Base-by-base conservation (phyloP, 2,329 filamentous ascomycete species). In the Lecanicillium sp. region DNA sequence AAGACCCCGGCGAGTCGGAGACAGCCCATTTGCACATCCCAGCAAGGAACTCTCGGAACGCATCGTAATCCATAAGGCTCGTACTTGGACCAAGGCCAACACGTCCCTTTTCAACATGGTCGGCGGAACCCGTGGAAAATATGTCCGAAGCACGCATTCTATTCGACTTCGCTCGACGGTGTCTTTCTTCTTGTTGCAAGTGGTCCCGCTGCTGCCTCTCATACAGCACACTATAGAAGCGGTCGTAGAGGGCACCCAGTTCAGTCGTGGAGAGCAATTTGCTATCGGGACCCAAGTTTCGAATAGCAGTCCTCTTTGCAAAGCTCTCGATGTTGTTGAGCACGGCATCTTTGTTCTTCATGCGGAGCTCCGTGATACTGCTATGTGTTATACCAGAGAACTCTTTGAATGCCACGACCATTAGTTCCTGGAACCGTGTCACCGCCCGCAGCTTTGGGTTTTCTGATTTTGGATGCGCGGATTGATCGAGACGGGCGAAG, bases 361-460 rank as follows among this genome's bases (percentile, higher is more conserved):
- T 72, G 17, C 92, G 81, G 55, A 94, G 74, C 48, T 97, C 92
- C 1, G 84, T 84, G 44, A 98, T 89, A 36, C 83, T 95, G 55
- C 80, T 83, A 56, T 98, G 90, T 0, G 92, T 98, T 49, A 98
- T 95, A 29, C 82, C 87, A 1, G 90, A 84, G 56, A 98, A 98
- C 56, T 98, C 92, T 51, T 96, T 97, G 66, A 98, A 98, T 1
- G 92, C 92, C 15, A 97, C 92, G 3, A 98, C 92, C 89, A 98
- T 97, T 41, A 98, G 76, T 60, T 97, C 92, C 54, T 98, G 92
- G 58, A 98, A 98, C 33, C 87, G 79, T 5, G 94, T 98, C 39
- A 98, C 92, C 0, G 89, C 87, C 38, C 90, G 78, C 37, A 97
- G 69, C 64, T 97, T 98, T 3, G 89, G 81, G 46, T 97, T 98